Conservation (phyloP, 2,329 filamentous ascomycete genomes). For the Penicillium sp. region DNA sequence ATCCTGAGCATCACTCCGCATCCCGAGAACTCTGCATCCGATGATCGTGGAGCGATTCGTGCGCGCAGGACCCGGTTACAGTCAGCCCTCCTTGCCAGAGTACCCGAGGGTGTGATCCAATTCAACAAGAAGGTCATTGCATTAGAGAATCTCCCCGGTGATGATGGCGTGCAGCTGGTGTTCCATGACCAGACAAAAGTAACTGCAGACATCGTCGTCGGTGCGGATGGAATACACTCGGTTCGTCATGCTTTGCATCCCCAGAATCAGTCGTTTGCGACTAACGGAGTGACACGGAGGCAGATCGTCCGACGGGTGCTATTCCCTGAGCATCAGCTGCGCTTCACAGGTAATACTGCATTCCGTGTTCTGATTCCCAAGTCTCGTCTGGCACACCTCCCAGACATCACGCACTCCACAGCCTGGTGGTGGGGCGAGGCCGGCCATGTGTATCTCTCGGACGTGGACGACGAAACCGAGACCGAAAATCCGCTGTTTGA, state of each 20-base stretch:
- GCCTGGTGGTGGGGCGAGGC: conserved; percentile 48
- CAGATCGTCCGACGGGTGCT: conserved; percentile 45
- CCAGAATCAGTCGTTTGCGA: not conserved
- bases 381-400: conserved; percentile 34
- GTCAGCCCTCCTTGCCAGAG: conserved; percentile 48
- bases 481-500: conserved; percentile 36
- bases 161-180: conserved; percentile 39
- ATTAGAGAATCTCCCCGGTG: conserved; percentile 40
- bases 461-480: conserved; percentile 35
- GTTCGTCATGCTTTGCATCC: conserved; percentile 25
- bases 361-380: conserved; percentile 47
- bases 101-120: conserved; percentile 46
- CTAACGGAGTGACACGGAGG: not conserved
- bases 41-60: conserved; percentile 21
- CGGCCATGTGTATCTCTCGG: conserved; percentile 45
- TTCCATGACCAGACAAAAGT: conserved; percentile 49
- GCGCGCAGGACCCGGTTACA: conserved; percentile 46
- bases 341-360: conserved; percentile 51
- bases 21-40: conserved; percentile 12
- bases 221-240: conserved; percentile 54
- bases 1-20: conserved; percentile 26
- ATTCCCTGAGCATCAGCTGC: conserved; percentile 45
- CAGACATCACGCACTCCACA: conserved; percentile 32
- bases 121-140: conserved; percentile 46
- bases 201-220: conserved; percentile 49